Evolutionary conservation across 768 basidiomycete species (phyloP).

Genomic region (Cyclocybe cylindracea): DNA sequence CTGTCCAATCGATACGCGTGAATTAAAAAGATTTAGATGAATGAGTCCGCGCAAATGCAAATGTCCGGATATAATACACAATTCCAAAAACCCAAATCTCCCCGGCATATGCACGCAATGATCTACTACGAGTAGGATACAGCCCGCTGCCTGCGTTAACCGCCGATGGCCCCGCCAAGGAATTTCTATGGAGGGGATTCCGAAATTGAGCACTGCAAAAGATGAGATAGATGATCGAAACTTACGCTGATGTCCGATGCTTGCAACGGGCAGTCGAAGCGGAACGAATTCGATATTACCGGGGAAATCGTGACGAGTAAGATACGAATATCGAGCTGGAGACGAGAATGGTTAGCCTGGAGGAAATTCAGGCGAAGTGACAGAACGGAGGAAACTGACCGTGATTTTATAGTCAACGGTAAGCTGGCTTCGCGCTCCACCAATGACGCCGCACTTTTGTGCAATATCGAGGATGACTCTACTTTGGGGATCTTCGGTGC

Average conservation of each 20-base stretch:
- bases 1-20: too few species aligned
- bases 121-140: too few species aligned
- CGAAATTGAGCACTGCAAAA: neutral
- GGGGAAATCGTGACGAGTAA: constrained; percentile 69
- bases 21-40: too few species aligned
- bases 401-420: constrained; percentile 67
- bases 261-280: constrained; percentile 64
- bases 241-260: constrained; percentile 23
- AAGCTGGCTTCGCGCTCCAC: constrained; percentile 47
- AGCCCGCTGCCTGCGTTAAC: too few species aligned
- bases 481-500: constrained; percentile 49
- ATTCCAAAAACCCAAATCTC: too few species aligned
- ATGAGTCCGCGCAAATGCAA: too few species aligned
- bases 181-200: constrained; percentile 11
- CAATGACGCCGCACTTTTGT: constrained; percentile 58
- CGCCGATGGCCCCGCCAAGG: constrained; percentile 1
- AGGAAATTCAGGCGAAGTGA: neutral
- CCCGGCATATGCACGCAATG: too few species aligned
- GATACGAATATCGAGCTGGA: constrained; percentile 63
- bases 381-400: constrained; percentile 35
- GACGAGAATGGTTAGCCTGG: neutral
- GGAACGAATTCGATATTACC: constrained; percentile 58
- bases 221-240: neutral
- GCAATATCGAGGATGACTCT: constrained; percentile 63
- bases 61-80: too few species aligned